Evolutionary conservation across 2,329 filamentous ascomycete genomes (phyloP).

Genomic region (Aspergillus uvarum): DNA sequence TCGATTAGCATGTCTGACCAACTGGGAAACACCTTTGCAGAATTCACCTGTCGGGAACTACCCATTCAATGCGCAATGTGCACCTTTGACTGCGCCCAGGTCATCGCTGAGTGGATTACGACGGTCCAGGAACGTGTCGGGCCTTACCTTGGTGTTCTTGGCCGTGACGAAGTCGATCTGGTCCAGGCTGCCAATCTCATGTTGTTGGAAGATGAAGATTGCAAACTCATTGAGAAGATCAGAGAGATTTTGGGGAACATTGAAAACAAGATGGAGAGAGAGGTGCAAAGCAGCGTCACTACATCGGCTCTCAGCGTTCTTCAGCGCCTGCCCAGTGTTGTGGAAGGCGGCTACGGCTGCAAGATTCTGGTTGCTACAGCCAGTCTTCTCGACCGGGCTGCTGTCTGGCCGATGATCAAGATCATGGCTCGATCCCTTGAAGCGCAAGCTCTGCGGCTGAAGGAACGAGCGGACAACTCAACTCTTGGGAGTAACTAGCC

Average conservation of each 20-base stretch:
- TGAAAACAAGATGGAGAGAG: constrained; percentile 73
- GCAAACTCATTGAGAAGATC: constrained; percentile 79
- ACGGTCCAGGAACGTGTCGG: constrained; percentile 94
- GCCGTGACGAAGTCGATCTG: constrained; percentile 76
- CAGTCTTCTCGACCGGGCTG: constrained; percentile 81
- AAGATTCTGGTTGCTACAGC: constrained; percentile 83
- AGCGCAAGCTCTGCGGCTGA: constrained; percentile 63
- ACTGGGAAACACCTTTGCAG: constrained; percentile 79
- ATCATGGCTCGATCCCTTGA: constrained; percentile 67
- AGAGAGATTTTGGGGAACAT: constrained; percentile 73
- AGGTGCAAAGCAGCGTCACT: constrained; percentile 55
- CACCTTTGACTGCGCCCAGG: constrained; percentile 89
- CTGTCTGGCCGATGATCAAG: constrained; percentile 85
- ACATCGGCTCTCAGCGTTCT: constrained; percentile 53
- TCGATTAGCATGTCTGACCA: constrained; percentile 86
- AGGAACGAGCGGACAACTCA: constrained; percentile 53
- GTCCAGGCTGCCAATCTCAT: constrained; percentile 81
- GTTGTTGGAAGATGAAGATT: constrained; percentile 87
- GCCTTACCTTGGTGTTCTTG: constrained; percentile 80
- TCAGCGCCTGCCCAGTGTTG: constrained; percentile 57
- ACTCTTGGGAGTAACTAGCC: constrained; percentile 26
- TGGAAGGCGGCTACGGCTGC: constrained; percentile 73
- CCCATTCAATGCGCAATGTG: constrained; percentile 90
- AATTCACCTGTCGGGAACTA: constrained; percentile 78
- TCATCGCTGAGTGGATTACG: constrained; percentile 90